These are phyloP conservation scores for Cyberlindnera meyerae DNA, from an alignment of 805 yeast species.

Conservation along the genomic window DNA sequence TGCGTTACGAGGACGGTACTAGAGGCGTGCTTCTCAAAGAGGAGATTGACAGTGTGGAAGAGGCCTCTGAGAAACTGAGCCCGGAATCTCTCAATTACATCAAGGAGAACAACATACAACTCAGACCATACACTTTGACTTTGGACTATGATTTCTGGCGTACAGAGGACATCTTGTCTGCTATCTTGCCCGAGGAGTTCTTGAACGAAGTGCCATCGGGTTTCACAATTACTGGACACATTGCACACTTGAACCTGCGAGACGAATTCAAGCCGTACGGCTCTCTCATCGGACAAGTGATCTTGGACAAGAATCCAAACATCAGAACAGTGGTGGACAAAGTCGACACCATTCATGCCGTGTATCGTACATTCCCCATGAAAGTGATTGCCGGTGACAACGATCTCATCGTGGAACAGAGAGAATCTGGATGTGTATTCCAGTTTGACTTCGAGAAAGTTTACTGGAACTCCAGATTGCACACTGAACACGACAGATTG, in stretches of 20 bases:
- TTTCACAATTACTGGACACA: slow-evolving; percentile 89
- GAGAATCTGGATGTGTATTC: slow-evolving; percentile 81
- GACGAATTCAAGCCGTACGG: slow-evolving; percentile 84
- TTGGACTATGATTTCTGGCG: slow-evolving; percentile 82
- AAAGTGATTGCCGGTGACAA: slow-evolving; percentile 84
- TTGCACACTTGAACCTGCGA: slow-evolving; percentile 86
- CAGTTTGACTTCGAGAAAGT: slow-evolving; percentile 88
- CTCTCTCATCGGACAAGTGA: slow-evolving; percentile 77
- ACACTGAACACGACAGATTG: slow-evolving; percentile 87
- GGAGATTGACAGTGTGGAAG: slow-evolving; percentile 35
- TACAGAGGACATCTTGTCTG: slow-evolving; percentile 75
- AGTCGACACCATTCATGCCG: slow-evolving; percentile 77
- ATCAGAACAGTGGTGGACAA: slow-evolving; percentile 90
- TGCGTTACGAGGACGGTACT: slow-evolving; percentile 31
- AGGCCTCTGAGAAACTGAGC: slow-evolving; percentile 36
- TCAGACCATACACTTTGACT: slow-evolving; percentile 48
- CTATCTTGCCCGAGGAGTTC: slow-evolving; percentile 70
- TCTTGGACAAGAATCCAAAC: slow-evolving; percentile 71
- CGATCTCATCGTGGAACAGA: slow-evolving; percentile 75
- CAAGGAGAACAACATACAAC: slow-evolving; percentile 38
- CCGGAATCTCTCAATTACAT: slow-evolving; percentile 41
- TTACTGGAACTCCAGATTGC: slow-evolving; percentile 94
- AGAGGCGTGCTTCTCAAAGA: slow-evolving; percentile 56
- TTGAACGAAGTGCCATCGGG: slow-evolving; percentile 81
- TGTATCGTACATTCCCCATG: slow-evolving; percentile 90